Base-by-base conservation (phyloP, 768 basidiomycete species). In the Xerocomellus dryophilus region DNA sequence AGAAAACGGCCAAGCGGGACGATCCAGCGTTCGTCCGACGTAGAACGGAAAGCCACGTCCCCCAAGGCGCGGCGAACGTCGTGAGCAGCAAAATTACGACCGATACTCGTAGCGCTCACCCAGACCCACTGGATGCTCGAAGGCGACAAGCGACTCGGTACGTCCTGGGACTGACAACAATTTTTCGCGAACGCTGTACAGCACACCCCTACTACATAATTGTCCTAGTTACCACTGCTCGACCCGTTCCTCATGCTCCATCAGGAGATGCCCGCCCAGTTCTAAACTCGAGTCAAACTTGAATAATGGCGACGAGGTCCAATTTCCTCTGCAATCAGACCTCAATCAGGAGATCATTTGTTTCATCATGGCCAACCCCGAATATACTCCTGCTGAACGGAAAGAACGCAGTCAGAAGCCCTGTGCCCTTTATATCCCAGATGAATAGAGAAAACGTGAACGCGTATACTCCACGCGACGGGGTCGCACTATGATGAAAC, bases 111-210 rank as follows among this genome's bases (percentile, higher is more conserved):
- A 51, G 59, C 51, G 57, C 62, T 63, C 62, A 61, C 54, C 51
- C 56, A 51, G 54, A 57, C 52, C 35, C 42, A 47, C 55, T 47
- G 47, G 53, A 50, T 53, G 58, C 46, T 60, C 45, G 32, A 50
- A 58, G 53, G 56, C 60, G 54, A 41, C 63, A 62, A 69, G 59
- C 61, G 56, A 65, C 42, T n/a, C 58, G 59, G 48, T n/a, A n/a
- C n/a, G n/a, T 51, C 56, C 46, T 42, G 27, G 44, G 43, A 54
- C 58, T 27, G 41, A 70, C 70, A 51, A 58, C 56, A 65, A 58
- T 54, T 69, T 65, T 70, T 52, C 43, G 44, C 48, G 39, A 61
- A 58, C 50, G 41, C 43, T 44, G 40, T 57, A 58, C 50, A 51
- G 9, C 35, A 25, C 43, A 54, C 43, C 40, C 39, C 50, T 56